Evolutionary conservation across 192 early-diverging fungal genomes (phyloP).

Genomic region (Chytriomyces hyalinus): DNA sequence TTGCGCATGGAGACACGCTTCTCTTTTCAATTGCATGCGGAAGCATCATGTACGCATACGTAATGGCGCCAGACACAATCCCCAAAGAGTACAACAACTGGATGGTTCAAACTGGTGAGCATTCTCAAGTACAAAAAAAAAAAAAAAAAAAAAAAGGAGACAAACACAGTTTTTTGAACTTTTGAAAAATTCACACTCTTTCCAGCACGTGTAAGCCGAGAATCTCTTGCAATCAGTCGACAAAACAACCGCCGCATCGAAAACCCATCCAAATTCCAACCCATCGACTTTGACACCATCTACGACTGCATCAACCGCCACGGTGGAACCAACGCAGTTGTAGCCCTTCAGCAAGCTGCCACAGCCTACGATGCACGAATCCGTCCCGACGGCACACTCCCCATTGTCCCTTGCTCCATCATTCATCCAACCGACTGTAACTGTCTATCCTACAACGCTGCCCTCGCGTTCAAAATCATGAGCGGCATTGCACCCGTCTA

Average conservation of each 20-base stretch:
- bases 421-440: constrained; percentile 41
- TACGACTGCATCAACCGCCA: constrained; percentile 34
- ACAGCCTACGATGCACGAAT: not conserved
- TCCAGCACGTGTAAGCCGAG: constrained; percentile 63
- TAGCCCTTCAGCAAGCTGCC: not conserved
- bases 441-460: constrained; percentile 39
- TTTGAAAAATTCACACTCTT: constrained; percentile 25
- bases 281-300: constrained; percentile 31
- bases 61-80: constrained; percentile 55
- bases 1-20: constrained; percentile 53
- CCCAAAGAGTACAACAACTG: constrained; percentile 48
- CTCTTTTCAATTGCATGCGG: constrained; percentile 52
- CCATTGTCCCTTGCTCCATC: constrained; percentile 62
- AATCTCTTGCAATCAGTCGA: constrained; percentile 62
- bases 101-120: constrained; percentile 15
- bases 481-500: constrained; percentile 65
- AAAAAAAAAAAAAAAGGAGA: too few relatives aligned
- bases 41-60: constrained; percentile 56
- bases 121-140: too few relatives aligned
- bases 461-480: constrained; percentile 39
- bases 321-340: constrained; percentile 13
- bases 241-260: constrained; percentile 37
- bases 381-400: constrained; percentile 18
- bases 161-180: too few relatives aligned
- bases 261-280: constrained; percentile 38